These are phyloP conservation scores for Ballota nigra DNA, from an alignment of 257 asterid species.

Conservation along the genomic window DNA sequence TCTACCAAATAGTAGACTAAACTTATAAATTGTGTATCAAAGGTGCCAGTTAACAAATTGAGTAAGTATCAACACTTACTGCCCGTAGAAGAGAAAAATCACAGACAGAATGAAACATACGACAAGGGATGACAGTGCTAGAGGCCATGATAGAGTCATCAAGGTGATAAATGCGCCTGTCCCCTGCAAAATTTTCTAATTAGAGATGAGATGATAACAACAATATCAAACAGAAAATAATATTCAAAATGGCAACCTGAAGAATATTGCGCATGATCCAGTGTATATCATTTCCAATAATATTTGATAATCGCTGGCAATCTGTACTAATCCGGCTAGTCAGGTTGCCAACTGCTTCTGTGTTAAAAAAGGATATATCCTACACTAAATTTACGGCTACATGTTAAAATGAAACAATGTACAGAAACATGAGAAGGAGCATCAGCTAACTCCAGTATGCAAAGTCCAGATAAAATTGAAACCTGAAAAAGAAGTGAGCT, in stretches of 20 bases:
- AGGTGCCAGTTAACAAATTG: conserved; percentile 2
- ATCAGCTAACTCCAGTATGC: conserved; percentile 8
- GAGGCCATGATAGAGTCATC: conserved; percentile 54
- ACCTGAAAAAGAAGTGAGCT: conserved; percentile 50
- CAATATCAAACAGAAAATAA: conserved; percentile 8
- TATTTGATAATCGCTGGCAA: conserved; percentile 46
- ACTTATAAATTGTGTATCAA: neutral
- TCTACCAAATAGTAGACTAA: neutral
- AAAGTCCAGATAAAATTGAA: conserved; percentile 12
- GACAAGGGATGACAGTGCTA: conserved; percentile 45
- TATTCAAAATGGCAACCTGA: conserved; percentile 36
- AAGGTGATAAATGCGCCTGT: conserved; percentile 50
- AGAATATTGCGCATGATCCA: conserved; percentile 45
- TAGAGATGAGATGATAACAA: conserved; percentile 7
- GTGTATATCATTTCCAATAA: conserved; percentile 43
- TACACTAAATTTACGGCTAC: conserved; percentile 33
- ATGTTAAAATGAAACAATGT: conserved; percentile 18
- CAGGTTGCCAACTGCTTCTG: conserved; percentile 51
- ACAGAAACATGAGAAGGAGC: conserved; percentile 5
- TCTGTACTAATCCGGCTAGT: conserved; percentile 54
- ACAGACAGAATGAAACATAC: conserved; percentile 43
- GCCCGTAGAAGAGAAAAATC: conserved; percentile 50
- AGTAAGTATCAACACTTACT: conserved; percentile 35
- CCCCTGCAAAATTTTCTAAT: conserved; percentile 35
- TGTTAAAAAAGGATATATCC: conserved; percentile 53